Conservation (phyloP, 2,329 filamentous ascomycete species). For the Periconia sp. region DNA sequence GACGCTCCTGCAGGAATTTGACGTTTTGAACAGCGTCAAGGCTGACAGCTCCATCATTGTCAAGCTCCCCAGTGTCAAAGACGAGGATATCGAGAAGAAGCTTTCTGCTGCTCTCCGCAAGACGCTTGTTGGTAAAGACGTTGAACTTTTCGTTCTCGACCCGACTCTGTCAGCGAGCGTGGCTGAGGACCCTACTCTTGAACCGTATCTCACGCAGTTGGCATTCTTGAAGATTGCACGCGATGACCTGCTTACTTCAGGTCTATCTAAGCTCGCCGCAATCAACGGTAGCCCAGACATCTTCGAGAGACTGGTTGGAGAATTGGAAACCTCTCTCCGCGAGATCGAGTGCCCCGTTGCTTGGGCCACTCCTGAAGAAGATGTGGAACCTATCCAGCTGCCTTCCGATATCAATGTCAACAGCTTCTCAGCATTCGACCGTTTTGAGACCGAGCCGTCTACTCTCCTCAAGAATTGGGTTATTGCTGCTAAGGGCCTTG, state of each 20-base stretch:
- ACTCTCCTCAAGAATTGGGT: conserved; percentile 78
- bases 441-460: conserved; percentile 72
- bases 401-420: conserved; percentile 72
- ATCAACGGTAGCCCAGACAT: conserved; percentile 66
- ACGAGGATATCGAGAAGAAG: conserved; percentile 89
- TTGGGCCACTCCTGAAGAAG: conserved; percentile 78
- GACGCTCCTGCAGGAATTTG: conserved; percentile 78
- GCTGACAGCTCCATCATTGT: conserved; percentile 74
- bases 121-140: conserved; percentile 70
- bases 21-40: conserved; percentile 74
- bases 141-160: conserved; percentile 79
- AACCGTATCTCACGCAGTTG: conserved; percentile 75
- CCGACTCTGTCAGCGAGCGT: conserved; percentile 70
- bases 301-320: conserved; percentile 64
- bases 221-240: conserved; percentile 82
- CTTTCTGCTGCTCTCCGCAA: conserved; percentile 74
- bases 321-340: conserved; percentile 72
- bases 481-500: conserved; percentile 81
- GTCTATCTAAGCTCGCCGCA: conserved; percentile 69
- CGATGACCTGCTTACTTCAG: conserved; percentile 67
- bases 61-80: conserved; percentile 78
- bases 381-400: conserved; percentile 58
- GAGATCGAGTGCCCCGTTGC: conserved; percentile 76
- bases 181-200: conserved; percentile 66
- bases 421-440: conserved; percentile 83